These are phyloP conservation scores for Ganoderma lingzhi DNA, from an alignment of 1,284 basidiomycete species.

Conservation along the genomic window DNA sequence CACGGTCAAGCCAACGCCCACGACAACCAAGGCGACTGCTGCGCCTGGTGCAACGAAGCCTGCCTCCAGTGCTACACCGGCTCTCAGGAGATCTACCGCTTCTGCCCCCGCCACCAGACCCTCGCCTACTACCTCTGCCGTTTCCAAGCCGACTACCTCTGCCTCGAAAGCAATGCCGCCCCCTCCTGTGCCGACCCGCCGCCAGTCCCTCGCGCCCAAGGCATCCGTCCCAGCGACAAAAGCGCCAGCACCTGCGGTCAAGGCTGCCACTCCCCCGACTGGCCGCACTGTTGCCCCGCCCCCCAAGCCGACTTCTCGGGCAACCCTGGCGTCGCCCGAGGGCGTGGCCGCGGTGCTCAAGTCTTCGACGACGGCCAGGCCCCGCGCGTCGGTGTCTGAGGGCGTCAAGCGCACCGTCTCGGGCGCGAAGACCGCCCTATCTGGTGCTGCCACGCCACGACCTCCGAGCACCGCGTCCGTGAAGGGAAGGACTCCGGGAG, in stretches of 20 bases:
- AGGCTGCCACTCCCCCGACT: slow-evolving; percentile 23
- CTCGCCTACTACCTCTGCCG: slow-evolving; percentile 33
- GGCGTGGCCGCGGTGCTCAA: slow-evolving; percentile 32
- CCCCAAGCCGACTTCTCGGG: slow-evolving; percentile 39
- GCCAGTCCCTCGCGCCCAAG: slow-evolving; percentile 45
- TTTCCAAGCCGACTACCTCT: slow-evolving; percentile 50
- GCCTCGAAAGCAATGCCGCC: slow-evolving; percentile 38
- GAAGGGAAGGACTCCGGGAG: slow-evolving; percentile 50
- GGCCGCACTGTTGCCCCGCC: slow-evolving; percentile 22
- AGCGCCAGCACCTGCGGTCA: slow-evolving; percentile 40
- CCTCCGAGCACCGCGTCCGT: slow-evolving; percentile 41
- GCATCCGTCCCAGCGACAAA: slow-evolving; percentile 56
- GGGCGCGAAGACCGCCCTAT: slow-evolving; percentile 37
- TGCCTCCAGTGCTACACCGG: slow-evolving; percentile 45
- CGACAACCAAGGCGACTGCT: slow-evolving; percentile 50
- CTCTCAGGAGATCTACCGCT: slow-evolving; percentile 58
- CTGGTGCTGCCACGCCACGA: slow-evolving; percentile 21
- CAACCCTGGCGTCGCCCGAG: slow-evolving; percentile 59
- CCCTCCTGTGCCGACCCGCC: slow-evolving; percentile 35
- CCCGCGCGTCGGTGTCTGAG: slow-evolving; percentile 46
- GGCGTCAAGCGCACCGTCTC: slow-evolving; percentile 43
- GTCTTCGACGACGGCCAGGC: slow-evolving; percentile 39
- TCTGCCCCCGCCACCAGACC: slow-evolving; percentile 52
- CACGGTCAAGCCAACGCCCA: slow-evolving; percentile 56
- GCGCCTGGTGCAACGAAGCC: slow-evolving; percentile 44